A percentile compares a stretch with the other conserved stretches of the same genome.
phyloP scores from a whole-genome alignment of 1,139 yeast genomes.

The Pichia inconspicua region DNA sequence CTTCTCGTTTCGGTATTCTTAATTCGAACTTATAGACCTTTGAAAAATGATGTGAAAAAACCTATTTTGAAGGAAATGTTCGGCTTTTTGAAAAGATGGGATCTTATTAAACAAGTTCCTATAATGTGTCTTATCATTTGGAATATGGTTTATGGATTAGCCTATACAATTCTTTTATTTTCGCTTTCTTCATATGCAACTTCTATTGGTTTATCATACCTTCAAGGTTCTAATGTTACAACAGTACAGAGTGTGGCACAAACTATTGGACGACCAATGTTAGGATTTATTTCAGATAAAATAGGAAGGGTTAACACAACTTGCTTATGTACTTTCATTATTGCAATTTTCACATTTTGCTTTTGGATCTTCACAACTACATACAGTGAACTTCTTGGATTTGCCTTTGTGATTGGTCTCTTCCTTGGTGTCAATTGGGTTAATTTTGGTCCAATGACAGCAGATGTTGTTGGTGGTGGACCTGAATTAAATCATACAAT shows the following conservation, averaged over 20 bases:
- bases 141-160: slow-evolving; percentile 40
- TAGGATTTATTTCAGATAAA: slow-evolving; percentile 52
- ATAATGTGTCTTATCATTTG: slow-evolving; percentile 42
- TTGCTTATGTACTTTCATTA: slow-evolving; percentile 27
- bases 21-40: slow-evolving; percentile 39
- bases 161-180: slow-evolving; percentile 53
- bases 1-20: slow-evolving; percentile 33
- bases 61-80: slow-evolving; percentile 16
- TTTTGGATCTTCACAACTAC: slow-evolving; percentile 52
- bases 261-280: slow-evolving; percentile 54
- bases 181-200: slow-evolving; percentile 57
- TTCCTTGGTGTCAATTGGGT: slow-evolving; percentile 59
- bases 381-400: slow-evolving; percentile 44
- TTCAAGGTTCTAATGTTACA: slow-evolving; percentile 53
- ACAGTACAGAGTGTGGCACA: slow-evolving; percentile 61
- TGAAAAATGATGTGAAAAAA: slow-evolving; percentile 23
- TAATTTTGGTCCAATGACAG: slow-evolving; percentile 51
- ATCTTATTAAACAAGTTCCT: slow-evolving; percentile 24
- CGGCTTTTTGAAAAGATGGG: slow-evolving; percentile 11
- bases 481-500: slow-evolving; percentile 30
- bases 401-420: slow-evolving; percentile 46
- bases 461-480: slow-evolving; percentile 38
- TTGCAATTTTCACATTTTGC: slow-evolving; percentile 23
- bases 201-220: slow-evolving; percentile 46
- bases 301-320: slow-evolving; percentile 53